Evolutionary conservation across 2,329 filamentous ascomycete genomes (phyloP).

Genomic region (Pseudofabraea citricarpa): DNA sequence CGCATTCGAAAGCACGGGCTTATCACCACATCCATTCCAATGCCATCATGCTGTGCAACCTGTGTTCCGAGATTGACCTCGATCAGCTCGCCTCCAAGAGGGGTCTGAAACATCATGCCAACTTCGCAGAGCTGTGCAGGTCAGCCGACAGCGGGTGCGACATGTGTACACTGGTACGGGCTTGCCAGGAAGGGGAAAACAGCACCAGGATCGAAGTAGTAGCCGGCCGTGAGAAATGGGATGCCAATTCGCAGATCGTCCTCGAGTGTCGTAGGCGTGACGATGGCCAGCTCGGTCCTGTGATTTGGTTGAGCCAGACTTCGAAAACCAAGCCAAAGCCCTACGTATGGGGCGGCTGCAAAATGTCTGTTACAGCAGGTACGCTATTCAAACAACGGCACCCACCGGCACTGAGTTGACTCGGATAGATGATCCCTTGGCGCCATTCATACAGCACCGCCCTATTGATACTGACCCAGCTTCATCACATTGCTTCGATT

Average conservation of each 20-base stretch:
- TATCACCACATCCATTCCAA: too few relatives aligned
- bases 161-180: not conserved
- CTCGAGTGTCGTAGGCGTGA: not conserved
- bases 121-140: not conserved
- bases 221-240: not conserved
- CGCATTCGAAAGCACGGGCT: too few relatives aligned
- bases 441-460: not conserved
- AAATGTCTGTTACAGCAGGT: not conserved
- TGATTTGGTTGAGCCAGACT: conserved; percentile 1
- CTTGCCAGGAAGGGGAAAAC: not conserved
- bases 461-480: not conserved
- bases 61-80: conserved; percentile 1
- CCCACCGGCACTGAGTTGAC: too few relatives aligned
- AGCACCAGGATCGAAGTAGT: too few relatives aligned
- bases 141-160: not conserved
- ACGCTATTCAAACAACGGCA: too few relatives aligned
- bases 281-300: not conserved
- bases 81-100: not conserved
- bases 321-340: not conserved
- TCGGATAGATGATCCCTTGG: not conserved
- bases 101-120: not conserved
- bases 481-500: not conserved
- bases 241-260: not conserved
- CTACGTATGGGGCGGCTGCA: not conserved
- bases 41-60: not conserved